These are phyloP conservation scores for Ogataea sp. DNA, from an alignment of 805 yeast genomes.

Conservation along the genomic window DNA sequence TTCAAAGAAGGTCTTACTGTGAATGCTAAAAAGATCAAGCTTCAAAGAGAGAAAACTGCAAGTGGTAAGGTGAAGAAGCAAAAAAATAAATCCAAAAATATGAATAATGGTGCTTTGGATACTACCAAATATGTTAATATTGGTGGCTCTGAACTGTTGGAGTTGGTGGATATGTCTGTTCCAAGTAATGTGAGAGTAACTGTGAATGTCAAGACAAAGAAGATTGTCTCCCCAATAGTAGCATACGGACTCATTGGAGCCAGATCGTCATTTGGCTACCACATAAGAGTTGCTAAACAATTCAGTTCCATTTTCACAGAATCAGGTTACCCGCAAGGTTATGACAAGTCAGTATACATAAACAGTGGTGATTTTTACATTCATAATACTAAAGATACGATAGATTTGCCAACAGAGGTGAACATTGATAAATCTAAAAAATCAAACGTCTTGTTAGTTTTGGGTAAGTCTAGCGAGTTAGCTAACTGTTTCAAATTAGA, in stretches of 20 bases:
- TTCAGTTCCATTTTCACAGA: slow-evolving; percentile 67
- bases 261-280: slow-evolving; percentile 60
- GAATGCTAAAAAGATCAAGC: slow-evolving; percentile 32
- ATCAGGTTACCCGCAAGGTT: slow-evolving; percentile 57
- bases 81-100: slow-evolving; percentile 39
- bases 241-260: slow-evolving; percentile 65
- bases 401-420: slow-evolving; percentile 1
- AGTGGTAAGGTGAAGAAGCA: slow-evolving; percentile 33
- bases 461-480: slow-evolving; percentile 57
- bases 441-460: slow-evolving; percentile 40
- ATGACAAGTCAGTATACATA: slow-evolving; percentile 56
- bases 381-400: slow-evolving; percentile 19
- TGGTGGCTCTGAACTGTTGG: slow-evolving; percentile 54
- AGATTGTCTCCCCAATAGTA: slow-evolving; percentile 59
- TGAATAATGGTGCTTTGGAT: slow-evolving; percentile 54
- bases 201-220: slow-evolving; percentile 53
- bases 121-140: slow-evolving; percentile 71
- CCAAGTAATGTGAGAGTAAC: slow-evolving; percentile 80
- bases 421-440: slow-evolving; percentile 6
- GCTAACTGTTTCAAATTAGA: slow-evolving; percentile 45
- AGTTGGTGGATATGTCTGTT: slow-evolving; percentile 40
- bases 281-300: slow-evolving; percentile 55
- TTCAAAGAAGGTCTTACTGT: slow-evolving; percentile 61
- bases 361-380: slow-evolving; percentile 59
- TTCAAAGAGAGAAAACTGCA: slow-evolving; percentile 27